Conservation (phyloP, 2,329 filamentous ascomycete species). For the Albophoma yamanashiensis region DNA sequence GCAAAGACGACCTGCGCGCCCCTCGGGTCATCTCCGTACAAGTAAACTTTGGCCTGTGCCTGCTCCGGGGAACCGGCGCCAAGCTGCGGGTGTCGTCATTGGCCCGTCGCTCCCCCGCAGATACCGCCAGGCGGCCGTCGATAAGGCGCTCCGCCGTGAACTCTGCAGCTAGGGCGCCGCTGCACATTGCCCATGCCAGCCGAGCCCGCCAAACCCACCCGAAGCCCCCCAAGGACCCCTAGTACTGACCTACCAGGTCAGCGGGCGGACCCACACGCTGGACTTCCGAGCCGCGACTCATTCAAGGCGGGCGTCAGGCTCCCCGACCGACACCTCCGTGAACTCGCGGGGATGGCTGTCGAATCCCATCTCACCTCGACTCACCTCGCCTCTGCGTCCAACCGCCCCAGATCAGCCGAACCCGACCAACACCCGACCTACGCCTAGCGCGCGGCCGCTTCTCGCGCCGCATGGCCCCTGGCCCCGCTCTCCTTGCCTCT, state of each 20-base stretch:
- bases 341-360: neutral
- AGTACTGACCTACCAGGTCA: neutral
- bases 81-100: neutral
- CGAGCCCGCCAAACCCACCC: neutral
- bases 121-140: neutral
- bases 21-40: neutral
- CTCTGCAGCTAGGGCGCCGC: neutral
- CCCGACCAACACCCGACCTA: neutral
- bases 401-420: neutral
- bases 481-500: neutral
- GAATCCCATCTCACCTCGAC: neutral
- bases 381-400: neutral
- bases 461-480: neutral
- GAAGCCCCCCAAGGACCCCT: neutral
- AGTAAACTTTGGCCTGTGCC: neutral
- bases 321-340: neutral
- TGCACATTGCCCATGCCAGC: neutral
- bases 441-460: neutral
- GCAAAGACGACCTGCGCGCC: neutral
- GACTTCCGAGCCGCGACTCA: neutral
- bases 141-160: neutral
- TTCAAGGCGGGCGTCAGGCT: neutral
- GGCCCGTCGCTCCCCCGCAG: neutral
- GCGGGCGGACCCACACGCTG: neutral
- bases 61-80: too few relatives aligned